phyloP scores from a whole-genome alignment of 2,329 filamentous ascomycete genomes.

The Hypoxylon sp. region DNA sequence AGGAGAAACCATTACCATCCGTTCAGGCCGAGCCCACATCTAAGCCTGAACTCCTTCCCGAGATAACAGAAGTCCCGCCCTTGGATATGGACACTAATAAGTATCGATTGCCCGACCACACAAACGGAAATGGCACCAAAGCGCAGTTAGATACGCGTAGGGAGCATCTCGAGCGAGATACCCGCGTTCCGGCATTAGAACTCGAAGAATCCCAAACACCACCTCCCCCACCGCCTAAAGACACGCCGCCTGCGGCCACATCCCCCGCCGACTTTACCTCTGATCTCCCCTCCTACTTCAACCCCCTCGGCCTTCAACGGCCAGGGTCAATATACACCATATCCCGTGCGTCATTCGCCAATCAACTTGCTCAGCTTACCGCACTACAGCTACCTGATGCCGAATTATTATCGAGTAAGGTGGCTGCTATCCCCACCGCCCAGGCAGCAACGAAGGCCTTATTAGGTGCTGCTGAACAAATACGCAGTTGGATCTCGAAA shows the following conservation, averaged over 20 bases:
- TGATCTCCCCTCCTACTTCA: slow-evolving; percentile 75
- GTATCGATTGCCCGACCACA: slow-evolving; percentile 80
- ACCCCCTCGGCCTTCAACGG: slow-evolving; percentile 75
- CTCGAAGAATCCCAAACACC: slow-evolving; percentile 56
- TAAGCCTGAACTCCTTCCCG: slow-evolving; percentile 62
- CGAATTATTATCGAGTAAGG: slow-evolving; percentile 83
- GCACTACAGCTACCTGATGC: slow-evolving; percentile 91
- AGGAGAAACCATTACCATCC: slow-evolving; percentile 35
- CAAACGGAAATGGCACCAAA: slow-evolving; percentile 77
- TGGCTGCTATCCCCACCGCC: slow-evolving; percentile 87
- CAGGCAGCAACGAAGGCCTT: slow-evolving; percentile 87
- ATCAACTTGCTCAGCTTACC: slow-evolving; percentile 92
- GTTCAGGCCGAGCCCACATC: slow-evolving; percentile 36
- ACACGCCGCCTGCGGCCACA: slow-evolving; percentile 63
- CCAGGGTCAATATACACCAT: slow-evolving; percentile 94
- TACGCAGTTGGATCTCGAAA: slow-evolving; percentile 93
- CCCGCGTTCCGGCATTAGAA: slow-evolving; percentile 57
- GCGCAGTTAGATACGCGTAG: slow-evolving; percentile 70
- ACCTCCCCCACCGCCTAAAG: slow-evolving; percentile 67
- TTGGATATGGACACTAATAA: slow-evolving; percentile 80
- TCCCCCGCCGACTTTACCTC: slow-evolving; percentile 62
- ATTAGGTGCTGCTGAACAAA: slow-evolving; percentile 90
- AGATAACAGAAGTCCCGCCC: slow-evolving; percentile 66
- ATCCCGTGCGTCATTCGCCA: slow-evolving; percentile 91
- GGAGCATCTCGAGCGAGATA: slow-evolving; percentile 70